Conservation (phyloP, 495 filamentous ascomycete species). For the Pyrenopolyporus hunteri region DNA sequence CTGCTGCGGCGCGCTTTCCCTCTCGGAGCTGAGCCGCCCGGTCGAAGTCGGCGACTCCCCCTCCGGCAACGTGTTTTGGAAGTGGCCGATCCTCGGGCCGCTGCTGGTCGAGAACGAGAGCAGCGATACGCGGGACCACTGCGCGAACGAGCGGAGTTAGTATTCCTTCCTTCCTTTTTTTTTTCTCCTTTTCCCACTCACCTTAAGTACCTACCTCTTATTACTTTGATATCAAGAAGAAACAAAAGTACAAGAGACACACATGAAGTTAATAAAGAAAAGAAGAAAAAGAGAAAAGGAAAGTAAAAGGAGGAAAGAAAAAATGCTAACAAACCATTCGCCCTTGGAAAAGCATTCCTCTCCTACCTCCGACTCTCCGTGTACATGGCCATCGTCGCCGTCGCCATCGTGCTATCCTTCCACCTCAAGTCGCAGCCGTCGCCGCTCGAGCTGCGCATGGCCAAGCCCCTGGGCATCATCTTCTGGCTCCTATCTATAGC, state of each 20-base stretch:
- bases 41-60: slow-evolving; percentile 42
- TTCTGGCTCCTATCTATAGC: slow-evolving; percentile 84
- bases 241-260: neutral
- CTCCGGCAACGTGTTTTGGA: slow-evolving; percentile 58
- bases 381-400: slow-evolving; percentile 86
- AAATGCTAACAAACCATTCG: neutral
- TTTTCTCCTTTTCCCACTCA: neutral
- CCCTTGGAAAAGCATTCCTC: slow-evolving; percentile 66
- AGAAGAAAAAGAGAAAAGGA: too few species aligned
- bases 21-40: slow-evolving; percentile 23
- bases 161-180: slow-evolving; percentile 3
- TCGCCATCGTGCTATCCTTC: slow-evolving; percentile 92
- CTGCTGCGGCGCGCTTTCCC: slow-evolving; percentile 26
- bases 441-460: slow-evolving; percentile 71
- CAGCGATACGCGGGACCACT: slow-evolving; percentile 87
- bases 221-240: neutral
- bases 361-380: slow-evolving; percentile 92
- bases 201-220: neutral
- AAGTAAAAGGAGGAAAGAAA: neutral
- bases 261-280: too few species aligned
- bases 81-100: slow-evolving; percentile 73
- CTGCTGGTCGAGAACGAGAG: slow-evolving; percentile 87
- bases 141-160: slow-evolving; percentile 77
- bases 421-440: slow-evolving; percentile 80
- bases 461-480: slow-evolving; percentile 81